phyloP scores from a whole-genome alignment of 495 filamentous ascomycete species.

The Xylaria bambusicola region DNA sequence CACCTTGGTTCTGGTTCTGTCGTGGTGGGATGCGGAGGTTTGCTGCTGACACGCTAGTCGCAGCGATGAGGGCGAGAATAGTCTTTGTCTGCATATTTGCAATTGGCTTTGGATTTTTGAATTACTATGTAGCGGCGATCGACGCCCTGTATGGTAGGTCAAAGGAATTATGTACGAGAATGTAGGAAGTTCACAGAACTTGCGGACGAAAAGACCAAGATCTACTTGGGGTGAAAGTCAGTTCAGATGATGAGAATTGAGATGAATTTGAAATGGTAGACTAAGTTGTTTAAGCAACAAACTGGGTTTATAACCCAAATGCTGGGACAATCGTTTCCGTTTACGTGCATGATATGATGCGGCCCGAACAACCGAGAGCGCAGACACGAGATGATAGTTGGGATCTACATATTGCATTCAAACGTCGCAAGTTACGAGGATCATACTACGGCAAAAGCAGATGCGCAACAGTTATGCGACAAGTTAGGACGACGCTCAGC shows the following conservation, averaged over 20 bases:
- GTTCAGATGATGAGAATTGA: background rate
- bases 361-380: background rate
- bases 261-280: too few species aligned
- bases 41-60: slow-evolving; percentile 15
- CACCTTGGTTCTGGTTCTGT: background rate
- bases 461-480: background rate
- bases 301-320: background rate
- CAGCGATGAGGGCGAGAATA: slow-evolving; percentile 32
- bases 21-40: background rate
- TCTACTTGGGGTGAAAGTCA: slow-evolving; percentile 5
- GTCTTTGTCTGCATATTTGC: slow-evolving; percentile 35
- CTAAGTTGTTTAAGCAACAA: too few species aligned
- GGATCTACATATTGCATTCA: background rate
- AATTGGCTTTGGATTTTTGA: too few species aligned
- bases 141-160: background rate
- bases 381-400: background rate
- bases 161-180: background rate
- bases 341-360: background rate
- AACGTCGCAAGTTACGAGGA: slow-evolving; percentile 3
- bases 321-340: background rate
- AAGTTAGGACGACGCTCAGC: background rate
- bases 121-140: background rate
- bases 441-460: background rate
- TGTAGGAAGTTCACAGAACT: slow-evolving; percentile 5
- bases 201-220: background rate